phyloP scores from a whole-genome alignment of 345 rosid species.

The Hibiscus trionum region DNA sequence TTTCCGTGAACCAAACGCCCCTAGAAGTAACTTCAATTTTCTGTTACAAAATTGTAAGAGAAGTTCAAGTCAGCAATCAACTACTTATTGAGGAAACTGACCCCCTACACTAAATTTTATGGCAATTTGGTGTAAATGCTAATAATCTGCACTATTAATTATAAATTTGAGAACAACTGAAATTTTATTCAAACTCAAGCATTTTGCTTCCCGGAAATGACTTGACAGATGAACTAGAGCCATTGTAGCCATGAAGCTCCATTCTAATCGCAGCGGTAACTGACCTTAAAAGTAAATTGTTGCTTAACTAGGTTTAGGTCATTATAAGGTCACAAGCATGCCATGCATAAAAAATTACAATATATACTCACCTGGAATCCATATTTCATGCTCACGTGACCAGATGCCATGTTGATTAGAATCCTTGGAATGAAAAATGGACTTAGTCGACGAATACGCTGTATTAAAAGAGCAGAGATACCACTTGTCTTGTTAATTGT shows the following conservation, averaged over 20 bases:
- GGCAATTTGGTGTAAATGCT: not conserved
- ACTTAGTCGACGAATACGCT: constrained; percentile 87
- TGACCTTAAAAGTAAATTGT: not conserved
- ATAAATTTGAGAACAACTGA: not conserved
- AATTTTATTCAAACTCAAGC: constrained; percentile 5
- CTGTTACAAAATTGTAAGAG: not conserved
- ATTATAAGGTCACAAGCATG: constrained; percentile 3
- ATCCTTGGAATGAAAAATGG: constrained; percentile 94
- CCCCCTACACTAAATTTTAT: not conserved
- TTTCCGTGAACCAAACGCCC: too few species aligned
- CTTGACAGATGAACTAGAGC: not conserved
- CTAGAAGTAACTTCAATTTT: not conserved
- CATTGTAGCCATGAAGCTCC: not conserved
- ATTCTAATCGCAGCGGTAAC: not conserved
- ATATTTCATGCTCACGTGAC: constrained; percentile 92
- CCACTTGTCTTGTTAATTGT: constrained; percentile 3
- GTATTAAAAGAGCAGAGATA: constrained; percentile 24
- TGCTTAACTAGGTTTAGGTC: not conserved
- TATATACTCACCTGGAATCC: constrained; percentile 74
- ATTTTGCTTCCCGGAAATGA: not conserved
- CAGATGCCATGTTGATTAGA: constrained; percentile 94
- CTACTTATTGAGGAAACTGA: not conserved
- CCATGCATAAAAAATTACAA: not conserved
- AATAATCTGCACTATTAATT: not conserved
- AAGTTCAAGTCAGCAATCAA: not conserved